phyloP scores from a whole-genome alignment of 2,329 filamentous ascomycete genomes.

The Pleomassaria siparia region DNA sequence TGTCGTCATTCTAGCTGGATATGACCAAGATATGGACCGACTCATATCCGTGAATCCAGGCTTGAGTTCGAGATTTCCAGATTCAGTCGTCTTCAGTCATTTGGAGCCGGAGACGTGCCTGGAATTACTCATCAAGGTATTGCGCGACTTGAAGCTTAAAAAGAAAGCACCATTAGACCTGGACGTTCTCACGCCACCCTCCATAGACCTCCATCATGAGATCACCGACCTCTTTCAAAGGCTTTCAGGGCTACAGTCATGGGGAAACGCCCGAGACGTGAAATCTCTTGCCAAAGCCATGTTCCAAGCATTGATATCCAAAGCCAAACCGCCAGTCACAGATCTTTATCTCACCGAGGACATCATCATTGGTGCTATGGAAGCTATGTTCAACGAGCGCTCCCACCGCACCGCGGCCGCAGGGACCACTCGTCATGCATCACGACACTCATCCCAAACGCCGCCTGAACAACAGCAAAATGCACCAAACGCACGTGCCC shows the following conservation, averaged over 20 bases:
- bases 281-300: constrained; percentile 56
- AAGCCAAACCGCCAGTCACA: constrained; percentile 16
- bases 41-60: constrained; percentile 65
- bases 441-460: neutral
- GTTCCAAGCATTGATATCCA: constrained; percentile 43
- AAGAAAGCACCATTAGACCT: constrained; percentile 33
- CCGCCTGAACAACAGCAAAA: constrained; percentile 11
- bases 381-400: constrained; percentile 40
- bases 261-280: constrained; percentile 67
- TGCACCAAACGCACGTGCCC: constrained; percentile 2
- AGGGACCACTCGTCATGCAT: constrained; percentile 14
- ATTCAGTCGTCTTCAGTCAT: constrained; percentile 58
- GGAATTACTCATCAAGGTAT: constrained; percentile 42
- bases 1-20: constrained; percentile 70
- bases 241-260: constrained; percentile 51
- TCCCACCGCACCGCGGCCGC: constrained; percentile 19
- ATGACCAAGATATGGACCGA: constrained; percentile 65
- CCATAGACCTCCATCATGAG: constrained; percentile 9
- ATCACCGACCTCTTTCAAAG: constrained; percentile 39
- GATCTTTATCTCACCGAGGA: constrained; percentile 23
- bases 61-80: constrained; percentile 65
- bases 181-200: constrained; percentile 20
- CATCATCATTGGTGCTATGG: constrained; percentile 26
- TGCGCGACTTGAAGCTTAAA: constrained; percentile 37
- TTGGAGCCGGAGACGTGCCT: constrained; percentile 34